Conservation (phyloP, 2,329 filamentous ascomycete species). For the Sporothrix variecibatus region DNA sequence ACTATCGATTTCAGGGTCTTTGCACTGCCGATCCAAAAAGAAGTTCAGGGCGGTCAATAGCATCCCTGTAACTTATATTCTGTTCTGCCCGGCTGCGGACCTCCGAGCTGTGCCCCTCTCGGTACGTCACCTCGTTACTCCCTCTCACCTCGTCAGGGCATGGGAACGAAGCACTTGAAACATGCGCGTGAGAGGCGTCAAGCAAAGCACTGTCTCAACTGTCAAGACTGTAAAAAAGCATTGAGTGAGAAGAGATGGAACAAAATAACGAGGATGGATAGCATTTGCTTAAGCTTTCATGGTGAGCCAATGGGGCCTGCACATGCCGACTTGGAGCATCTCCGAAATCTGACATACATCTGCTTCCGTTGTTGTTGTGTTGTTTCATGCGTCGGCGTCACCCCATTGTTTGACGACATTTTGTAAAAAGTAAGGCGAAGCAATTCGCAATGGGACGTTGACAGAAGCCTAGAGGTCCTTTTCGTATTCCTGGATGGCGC, state of each 20-base stretch:
- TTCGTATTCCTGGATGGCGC: neutral
- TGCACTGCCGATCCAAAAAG: neutral
- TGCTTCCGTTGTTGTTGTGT: neutral
- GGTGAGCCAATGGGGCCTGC: neutral
- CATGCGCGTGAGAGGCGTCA: conserved; percentile 15
- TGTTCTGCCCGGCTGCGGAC: no score
- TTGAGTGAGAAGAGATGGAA: neutral
- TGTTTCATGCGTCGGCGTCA: conserved; percentile 8
- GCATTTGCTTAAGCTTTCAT: neutral
- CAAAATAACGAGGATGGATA: neutral
- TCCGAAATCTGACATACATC: neutral
- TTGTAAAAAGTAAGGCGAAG: neutral
- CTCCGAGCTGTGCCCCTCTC: neutral
- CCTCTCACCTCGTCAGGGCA: neutral
- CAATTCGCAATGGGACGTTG: neutral
- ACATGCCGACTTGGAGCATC: neutral
- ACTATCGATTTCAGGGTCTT: neutral
- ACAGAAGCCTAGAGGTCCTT: neutral
- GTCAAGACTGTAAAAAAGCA: neutral
- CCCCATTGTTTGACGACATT: neutral
- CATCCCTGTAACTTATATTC: neutral
- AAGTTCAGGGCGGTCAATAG: neutral
- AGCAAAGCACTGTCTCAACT: conserved; percentile 1
- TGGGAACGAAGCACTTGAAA: conserved; percentile 6
- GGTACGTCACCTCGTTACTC: neutral